Base-by-base conservation (phyloP, 257 asterid species). In the Henckelia pumila region DNA sequence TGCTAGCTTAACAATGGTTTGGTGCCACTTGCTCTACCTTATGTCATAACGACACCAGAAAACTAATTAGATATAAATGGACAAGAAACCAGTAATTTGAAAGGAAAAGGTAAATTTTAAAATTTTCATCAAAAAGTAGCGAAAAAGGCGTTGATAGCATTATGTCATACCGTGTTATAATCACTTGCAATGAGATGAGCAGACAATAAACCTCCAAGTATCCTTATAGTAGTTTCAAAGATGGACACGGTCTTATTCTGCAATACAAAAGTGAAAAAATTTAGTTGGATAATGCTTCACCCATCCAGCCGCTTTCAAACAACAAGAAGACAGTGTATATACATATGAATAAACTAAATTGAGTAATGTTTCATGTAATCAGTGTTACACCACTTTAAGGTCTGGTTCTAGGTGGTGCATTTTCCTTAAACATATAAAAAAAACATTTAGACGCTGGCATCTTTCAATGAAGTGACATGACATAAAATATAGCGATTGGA, bases 101-200 rank as follows among this genome's bases (percentile, higher is more conserved):
- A 61, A 66, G 47, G 35, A 55, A 53, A 32, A 59, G 56, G 29
- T 19, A 29, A 47, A 25, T 37, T 64, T 60, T 2, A 61, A 25
- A 49, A 13, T 47, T 28, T 37, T 53, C 63, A 56, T 23, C n/a
- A 3, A 14, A 13, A 13, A 44, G 70, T 33, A 24, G 37, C 53
- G 25, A 56, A 67, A 59, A 63, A 17, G 52, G 37, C 13, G 28
- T 16, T 24, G 52, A 19, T 53, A 21, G 19, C 32, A 26, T 57
- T 7, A 67, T 62, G 55, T 50, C 40, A 57, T 94, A 94, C 99
- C 97, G 97, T 90, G 75, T 81, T 87, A 74, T 90, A 84, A 77
- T 94, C 99, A 71, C 95, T 94, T 56, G 99, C 97, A 75, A 94
- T 83, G 58, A 94, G 96, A 81, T 94, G 99, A 61, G 99, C 99